A percentile compares a stretch with the other conserved stretches of the same genome.
phyloP scores from a whole-genome alignment of 1,139 yeast genomes.

The Geotrichum fermentans region DNA sequence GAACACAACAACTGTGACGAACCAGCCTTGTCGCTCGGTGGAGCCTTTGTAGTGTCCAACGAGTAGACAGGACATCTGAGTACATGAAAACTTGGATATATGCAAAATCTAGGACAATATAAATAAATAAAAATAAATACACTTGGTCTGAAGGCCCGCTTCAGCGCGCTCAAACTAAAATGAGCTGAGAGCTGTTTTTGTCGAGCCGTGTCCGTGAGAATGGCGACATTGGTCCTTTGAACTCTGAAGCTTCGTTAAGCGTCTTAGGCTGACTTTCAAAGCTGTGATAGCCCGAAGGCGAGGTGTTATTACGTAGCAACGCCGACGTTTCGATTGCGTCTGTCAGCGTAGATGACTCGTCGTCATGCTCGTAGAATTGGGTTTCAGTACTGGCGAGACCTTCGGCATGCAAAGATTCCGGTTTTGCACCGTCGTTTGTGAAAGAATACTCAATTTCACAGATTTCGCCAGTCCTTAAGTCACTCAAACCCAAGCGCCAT shows the following conservation, averaged over 20 bases:
- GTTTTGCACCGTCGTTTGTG: not conserved
- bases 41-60: slow-evolving; percentile 47
- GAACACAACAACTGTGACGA: slow-evolving; percentile 80
- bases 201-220: no score
- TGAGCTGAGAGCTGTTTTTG: no score
- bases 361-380: not conserved
- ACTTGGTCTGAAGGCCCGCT: no score
- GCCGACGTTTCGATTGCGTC: slow-evolving; percentile 1
- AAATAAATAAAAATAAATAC: no score
- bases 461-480: not conserved
- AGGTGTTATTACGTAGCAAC: not conserved
- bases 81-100: not conserved
- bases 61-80: no score
- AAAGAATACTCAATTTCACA: slow-evolving; percentile 12
- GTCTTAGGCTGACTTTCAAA: no score
- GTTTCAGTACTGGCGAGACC: not conserved
- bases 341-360: not conserved
- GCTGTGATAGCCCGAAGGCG: not conserved
- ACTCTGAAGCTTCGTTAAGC: no score
- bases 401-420: not conserved
- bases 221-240: no score
- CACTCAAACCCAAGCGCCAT: slow-evolving; percentile 34
- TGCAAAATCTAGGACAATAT: not conserved
- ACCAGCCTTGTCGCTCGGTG: slow-evolving; percentile 72
- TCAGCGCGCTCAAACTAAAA: no score